Evolutionary conservation across 2,329 filamentous ascomycete species (phyloP).

Genomic region (Fusarium gaditjirri): DNA sequence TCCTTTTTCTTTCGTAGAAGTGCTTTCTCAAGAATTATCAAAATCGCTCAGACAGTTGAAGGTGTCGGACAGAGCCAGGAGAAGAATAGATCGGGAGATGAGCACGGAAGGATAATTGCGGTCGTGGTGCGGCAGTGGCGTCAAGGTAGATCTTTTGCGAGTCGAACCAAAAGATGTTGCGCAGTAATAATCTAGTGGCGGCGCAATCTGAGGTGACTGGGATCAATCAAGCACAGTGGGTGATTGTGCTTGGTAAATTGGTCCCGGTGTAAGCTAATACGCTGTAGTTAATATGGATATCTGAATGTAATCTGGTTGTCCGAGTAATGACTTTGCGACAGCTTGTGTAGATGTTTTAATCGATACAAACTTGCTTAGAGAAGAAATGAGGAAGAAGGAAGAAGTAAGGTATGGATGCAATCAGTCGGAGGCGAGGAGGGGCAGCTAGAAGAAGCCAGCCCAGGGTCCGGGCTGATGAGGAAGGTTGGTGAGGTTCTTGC

Average conservation of each 20-base stretch:
- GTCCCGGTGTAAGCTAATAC: conserved; percentile 14
- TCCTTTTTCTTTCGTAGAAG: background rate
- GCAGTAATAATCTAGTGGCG: conserved; percentile 17
- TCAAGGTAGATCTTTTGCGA: conserved; percentile 32
- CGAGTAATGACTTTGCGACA: conserved; percentile 21
- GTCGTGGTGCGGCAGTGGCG: conserved; percentile 31
- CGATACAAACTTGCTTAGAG: conserved; percentile 6
- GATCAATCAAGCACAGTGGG: conserved; percentile 21
- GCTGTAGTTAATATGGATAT: conserved; percentile 5
- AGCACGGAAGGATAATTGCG: conserved; percentile 11
- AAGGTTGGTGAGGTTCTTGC: conserved; percentile 18
- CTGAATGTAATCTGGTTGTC: conserved; percentile 17
- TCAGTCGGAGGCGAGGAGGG: conserved; percentile 20
- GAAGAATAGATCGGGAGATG: conserved; percentile 2
- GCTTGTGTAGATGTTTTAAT: background rate
- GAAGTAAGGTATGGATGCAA: background rate
- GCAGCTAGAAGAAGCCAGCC: conserved; percentile 9
- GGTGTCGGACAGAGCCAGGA: background rate
- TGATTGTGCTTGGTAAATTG: conserved; percentile 12
- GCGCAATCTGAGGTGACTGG: conserved; percentile 27
- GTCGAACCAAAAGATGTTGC: conserved; percentile 38
- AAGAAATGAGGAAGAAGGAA: conserved; percentile 6
- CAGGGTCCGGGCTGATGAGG: conserved; percentile 30
- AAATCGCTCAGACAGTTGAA: conserved; percentile 2
- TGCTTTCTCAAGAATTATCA: background rate